Evolutionary conservation across 2,329 filamentous ascomycete genomes (phyloP), one percentile per base, ranked within the genome.

Genomic region (Sordariomycetes sp.): DNA sequence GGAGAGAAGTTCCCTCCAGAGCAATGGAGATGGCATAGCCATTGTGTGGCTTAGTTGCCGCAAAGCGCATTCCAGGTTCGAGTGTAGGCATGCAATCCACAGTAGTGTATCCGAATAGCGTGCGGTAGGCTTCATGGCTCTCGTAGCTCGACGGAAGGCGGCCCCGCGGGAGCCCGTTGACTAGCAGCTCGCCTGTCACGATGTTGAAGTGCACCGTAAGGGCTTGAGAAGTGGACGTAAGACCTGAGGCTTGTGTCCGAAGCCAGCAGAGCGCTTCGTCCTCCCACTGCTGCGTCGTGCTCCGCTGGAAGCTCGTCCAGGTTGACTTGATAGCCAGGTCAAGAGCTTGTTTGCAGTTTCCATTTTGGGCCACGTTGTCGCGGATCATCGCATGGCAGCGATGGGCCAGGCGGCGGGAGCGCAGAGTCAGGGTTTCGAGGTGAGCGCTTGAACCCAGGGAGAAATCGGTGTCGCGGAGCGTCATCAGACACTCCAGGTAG

Each of bases 121-220:
- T 42, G 0, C 10, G 9, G 40, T 70, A 77, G 1, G 49, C 50
- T 0, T 42, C 7, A 33, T 71, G 55, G 0, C 11, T 7, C 21
- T 63, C 54, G 32, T 71, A 77, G 0, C 59, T 39, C 0, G 9
- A 3, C 0, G 72, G 72, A 0, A 77, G 53, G 3, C 64, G 58
- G 4, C 58, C 47, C 0, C 75, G 42, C 0, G 68, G 71, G 2
- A 52, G 27, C 0, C 72, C 72, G 36, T 75, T 58, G 1, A 78
- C 59, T 0, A 75, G 54, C 0, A 80, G 49, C 17, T 66, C 55
- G 0, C 66, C 72, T 1, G 58, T 66, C 3, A 79, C 41, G 1
- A 74, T 32, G 39, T 73, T 72, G 41, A 66, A 66, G 18, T 68
- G 60, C 4, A 71, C 55, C 4, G 20, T 6, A 16, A 54, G 17